phyloP scores from a whole-genome alignment of 1,139 yeast species.

The Kodamaea plutei region DNA sequence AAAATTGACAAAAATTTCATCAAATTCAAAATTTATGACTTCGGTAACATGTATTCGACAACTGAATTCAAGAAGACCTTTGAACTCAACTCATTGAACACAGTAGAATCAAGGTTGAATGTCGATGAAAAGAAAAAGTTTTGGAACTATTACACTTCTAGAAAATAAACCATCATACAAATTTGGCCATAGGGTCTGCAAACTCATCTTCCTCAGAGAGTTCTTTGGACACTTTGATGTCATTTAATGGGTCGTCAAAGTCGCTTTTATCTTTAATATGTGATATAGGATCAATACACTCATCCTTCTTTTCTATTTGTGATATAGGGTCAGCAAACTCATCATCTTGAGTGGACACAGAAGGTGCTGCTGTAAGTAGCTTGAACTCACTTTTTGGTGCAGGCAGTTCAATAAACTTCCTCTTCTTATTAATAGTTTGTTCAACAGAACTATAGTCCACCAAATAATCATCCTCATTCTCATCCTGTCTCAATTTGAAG shows the following conservation, averaged over 20 bases:
- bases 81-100: slow-evolving; percentile 27
- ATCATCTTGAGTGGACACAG: no score
- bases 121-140: slow-evolving; percentile 29
- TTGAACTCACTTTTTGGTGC: background rate
- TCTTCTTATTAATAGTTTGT: slow-evolving; percentile 8
- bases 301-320: slow-evolving; percentile 3
- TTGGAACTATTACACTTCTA: slow-evolving; percentile 26
- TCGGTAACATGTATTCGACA: slow-evolving; percentile 15
- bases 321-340: slow-evolving; percentile 1
- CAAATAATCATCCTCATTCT: slow-evolving; percentile 41
- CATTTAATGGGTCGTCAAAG: slow-evolving; percentile 4
- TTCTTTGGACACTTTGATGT: slow-evolving; percentile 1
- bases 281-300: slow-evolving; percentile 3
- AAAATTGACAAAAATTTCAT: slow-evolving; percentile 16
- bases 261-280: slow-evolving; percentile 4
- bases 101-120: slow-evolving; percentile 25
- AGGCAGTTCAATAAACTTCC: slow-evolving; percentile 2
- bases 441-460: slow-evolving; percentile 29
- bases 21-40: slow-evolving; percentile 25
- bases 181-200: slow-evolving; percentile 16
- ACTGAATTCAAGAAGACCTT: slow-evolving; percentile 21
- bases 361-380: no score
- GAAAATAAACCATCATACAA: no score
- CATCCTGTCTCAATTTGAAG: slow-evolving; percentile 53
- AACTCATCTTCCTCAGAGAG: slow-evolving; percentile 13